Evolutionary conservation across 1,284 basidiomycete genomes (phyloP).

Genomic region (Malassezia pachydermatis): DNA sequence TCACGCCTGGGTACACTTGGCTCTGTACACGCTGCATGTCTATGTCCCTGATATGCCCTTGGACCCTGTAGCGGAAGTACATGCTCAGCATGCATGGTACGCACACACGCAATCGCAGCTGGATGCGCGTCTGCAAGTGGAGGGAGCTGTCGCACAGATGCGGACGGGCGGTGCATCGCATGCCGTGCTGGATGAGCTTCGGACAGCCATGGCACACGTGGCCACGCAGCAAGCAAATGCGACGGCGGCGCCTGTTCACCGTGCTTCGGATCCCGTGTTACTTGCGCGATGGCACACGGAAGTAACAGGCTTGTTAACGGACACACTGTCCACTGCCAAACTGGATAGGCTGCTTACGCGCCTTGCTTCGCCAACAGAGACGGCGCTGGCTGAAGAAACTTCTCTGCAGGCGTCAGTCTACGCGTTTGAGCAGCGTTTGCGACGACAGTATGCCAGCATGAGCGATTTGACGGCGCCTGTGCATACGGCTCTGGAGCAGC

Average conservation of each 20-base stretch:
- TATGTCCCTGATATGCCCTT: slow-evolving; percentile 76
- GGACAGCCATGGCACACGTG: slow-evolving; percentile 26
- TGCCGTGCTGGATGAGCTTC: slow-evolving; percentile 49
- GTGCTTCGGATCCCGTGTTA: slow-evolving; percentile 53
- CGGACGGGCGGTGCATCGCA: slow-evolving; percentile 59
- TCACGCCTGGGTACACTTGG: slow-evolving; percentile 60
- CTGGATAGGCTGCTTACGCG: slow-evolving; percentile 39
- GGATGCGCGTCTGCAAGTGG: slow-evolving; percentile 55
- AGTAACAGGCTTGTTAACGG: slow-evolving; percentile 49
- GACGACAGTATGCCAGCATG: slow-evolving; percentile 52
- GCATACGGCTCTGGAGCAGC: slow-evolving; percentile 57
- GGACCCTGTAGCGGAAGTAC: slow-evolving; percentile 69
- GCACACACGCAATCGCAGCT: slow-evolving; percentile 49
- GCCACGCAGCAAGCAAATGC: neutral
- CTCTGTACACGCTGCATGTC: slow-evolving; percentile 58
- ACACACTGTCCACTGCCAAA: slow-evolving; percentile 26
- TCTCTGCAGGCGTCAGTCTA: slow-evolving; percentile 46
- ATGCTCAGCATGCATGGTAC: slow-evolving; percentile 55
- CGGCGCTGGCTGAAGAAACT: slow-evolving; percentile 28
- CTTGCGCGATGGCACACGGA: slow-evolving; percentile 74
- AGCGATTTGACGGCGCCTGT: slow-evolving; percentile 63
- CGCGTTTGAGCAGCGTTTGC: slow-evolving; percentile 51
- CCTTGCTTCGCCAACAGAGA: slow-evolving; percentile 9
- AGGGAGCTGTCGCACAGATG: slow-evolving; percentile 56
- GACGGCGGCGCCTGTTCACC: slow-evolving; percentile 1